Conservation (phyloP, 768 basidiomycete genomes). For the Leccinellum luteum region DNA sequence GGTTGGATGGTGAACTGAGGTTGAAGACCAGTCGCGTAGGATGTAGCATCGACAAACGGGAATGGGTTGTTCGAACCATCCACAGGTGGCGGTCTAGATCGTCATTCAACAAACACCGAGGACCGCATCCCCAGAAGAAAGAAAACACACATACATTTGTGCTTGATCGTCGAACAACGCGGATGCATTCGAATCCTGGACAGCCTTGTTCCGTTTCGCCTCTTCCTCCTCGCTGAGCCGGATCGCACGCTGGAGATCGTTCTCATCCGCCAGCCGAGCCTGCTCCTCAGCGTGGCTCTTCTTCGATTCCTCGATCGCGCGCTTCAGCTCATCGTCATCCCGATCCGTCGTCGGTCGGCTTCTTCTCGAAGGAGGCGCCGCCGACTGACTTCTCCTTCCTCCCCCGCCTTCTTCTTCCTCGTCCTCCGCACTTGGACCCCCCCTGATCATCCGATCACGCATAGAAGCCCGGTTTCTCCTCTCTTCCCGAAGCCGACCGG, state of each 20-base stretch:
- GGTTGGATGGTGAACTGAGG: constrained; percentile 80
- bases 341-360: constrained; percentile 29
- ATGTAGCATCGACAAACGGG: constrained; percentile 58
- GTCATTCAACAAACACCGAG: constrained; percentile 1
- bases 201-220: constrained; percentile 61
- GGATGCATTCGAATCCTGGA: constrained; percentile 70
- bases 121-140: constrained; percentile 5
- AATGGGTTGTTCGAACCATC: constrained; percentile 51
- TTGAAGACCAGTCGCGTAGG: constrained; percentile 55
- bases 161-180: constrained; percentile 85
- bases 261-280: constrained; percentile 61
- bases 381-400: constrained; percentile 8
- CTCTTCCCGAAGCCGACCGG: constrained; percentile 80
- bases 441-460: constrained; percentile 91
- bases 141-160: constrained; percentile 60
- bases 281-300: constrained; percentile 68
- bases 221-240: constrained; percentile 91
- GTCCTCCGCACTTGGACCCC: constrained; percentile 39
- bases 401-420: constrained; percentile 24
- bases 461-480: constrained; percentile 81
- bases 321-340: constrained; percentile 81
- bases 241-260: constrained; percentile 81
- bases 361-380: constrained; percentile 14
- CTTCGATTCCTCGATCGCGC: constrained; percentile 91
- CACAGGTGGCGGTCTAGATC: constrained; percentile 30